These are phyloP conservation scores for Citrus unshiu DNA, from an alignment of 345 rosid genomes.

Conservation along the genomic window DNA sequence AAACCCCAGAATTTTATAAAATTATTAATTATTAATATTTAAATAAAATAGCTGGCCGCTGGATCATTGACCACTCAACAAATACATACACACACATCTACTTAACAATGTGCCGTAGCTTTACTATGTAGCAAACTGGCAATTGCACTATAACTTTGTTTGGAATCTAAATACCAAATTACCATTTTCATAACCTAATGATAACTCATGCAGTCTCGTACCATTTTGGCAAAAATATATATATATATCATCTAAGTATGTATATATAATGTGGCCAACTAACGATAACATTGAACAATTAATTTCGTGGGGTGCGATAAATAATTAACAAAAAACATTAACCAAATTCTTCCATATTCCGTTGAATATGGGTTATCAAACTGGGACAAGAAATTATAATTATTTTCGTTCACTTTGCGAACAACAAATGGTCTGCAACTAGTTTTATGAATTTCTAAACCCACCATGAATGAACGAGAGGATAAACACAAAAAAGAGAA, in stretches of 20 bases:
- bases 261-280: not conserved
- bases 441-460: not conserved
- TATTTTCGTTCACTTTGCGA: not conserved
- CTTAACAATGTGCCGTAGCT: constrained; percentile 14
- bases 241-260: not conserved
- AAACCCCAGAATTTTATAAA: constrained; percentile 33
- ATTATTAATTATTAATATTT: not conserved
- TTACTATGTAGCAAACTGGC: constrained; percentile 4
- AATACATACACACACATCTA: constrained; percentile 19
- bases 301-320: not conserved
- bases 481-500: not conserved
- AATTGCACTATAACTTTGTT: constrained; percentile 17
- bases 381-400: not conserved
- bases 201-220: not conserved
- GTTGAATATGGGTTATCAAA: not conserved
- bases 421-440: not conserved
- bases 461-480: not conserved
- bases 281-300: not conserved
- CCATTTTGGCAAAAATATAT: not conserved
- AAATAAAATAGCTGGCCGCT: constrained; percentile 29
- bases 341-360: not conserved
- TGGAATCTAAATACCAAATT: not conserved
- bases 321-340: not conserved
- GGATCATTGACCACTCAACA: constrained; percentile 41
- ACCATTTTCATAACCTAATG: not conserved